Evolutionary conservation across 768 basidiomycete species (phyloP), one percentile per base, ranked within the genome.

Genomic region (Mycena metata): DNA sequence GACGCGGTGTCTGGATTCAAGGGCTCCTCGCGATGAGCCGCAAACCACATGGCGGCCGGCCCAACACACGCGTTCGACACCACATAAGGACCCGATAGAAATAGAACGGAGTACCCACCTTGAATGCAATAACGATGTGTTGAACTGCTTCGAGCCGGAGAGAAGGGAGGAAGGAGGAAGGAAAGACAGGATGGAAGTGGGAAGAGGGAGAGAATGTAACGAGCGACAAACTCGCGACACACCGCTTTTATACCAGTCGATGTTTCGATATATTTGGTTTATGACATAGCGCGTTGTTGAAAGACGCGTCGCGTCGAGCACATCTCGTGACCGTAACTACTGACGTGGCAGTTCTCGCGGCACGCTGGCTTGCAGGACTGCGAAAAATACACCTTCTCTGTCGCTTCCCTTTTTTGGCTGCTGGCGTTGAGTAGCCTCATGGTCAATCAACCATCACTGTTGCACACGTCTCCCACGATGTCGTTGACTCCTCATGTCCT

Each of bases 231-330:
- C 19, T 24, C 26, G 1, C 23, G 3, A 13, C 35, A 6, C 30
- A 30, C 60, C 11, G 23, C 50, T 62, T 62, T 30, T 62, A 62
- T 62, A 62, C 19, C 4, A 12, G 30, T 51, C n/a, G 24, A n/a
- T 49, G 45, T 60, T 24, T 39, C 26, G 3, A n/a, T 19, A 24
- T 43, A 15, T 11, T 26, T 24, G 41, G 15, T 33, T 9, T 15
- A 17, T 30, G 12, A 23, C 54, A 5, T 35, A 2, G 10, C 50
- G 26, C 41, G 30, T 30, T 30, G n/a, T 43, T 57, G 58, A 58
- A 24, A 45, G 35, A 58, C 57, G 43, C 43, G 57, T 58, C 42
- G 43, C 43, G 11, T 19, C 45, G 16, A 30, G 43, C 23, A 30
- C 23, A 19, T 9, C 54, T 23, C 47, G 46, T 60, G 59, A 60